Conservation (phyloP, 1,284 basidiomycete species). For the Cystobasidium pallidum region DNA sequence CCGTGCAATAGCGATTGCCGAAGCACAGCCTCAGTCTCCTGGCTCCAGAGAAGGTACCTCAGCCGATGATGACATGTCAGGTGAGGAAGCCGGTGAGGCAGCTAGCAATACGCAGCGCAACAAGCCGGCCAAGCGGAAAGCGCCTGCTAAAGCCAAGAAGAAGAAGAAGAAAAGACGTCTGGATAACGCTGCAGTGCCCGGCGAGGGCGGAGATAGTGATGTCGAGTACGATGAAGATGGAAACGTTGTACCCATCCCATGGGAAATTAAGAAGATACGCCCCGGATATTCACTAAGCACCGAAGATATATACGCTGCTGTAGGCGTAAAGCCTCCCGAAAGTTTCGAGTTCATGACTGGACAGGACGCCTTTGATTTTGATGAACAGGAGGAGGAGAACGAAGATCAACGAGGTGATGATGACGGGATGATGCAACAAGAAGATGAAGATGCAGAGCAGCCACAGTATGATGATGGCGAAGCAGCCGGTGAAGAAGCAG, state of each 20-base stretch:
- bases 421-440: background rate
- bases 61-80: background rate
- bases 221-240: conserved; percentile 8
- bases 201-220: conserved; percentile 3
- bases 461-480: conserved; percentile 1
- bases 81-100: background rate
- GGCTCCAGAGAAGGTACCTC: background rate
- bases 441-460: conserved; percentile 9
- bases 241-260: background rate
- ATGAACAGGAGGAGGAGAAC: background rate
- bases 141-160: background rate
- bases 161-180: conserved; percentile 1
- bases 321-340: conserved; percentile 1
- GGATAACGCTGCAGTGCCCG: background rate
- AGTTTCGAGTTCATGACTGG: conserved; percentile 14
- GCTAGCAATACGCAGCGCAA: background rate
- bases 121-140: conserved; percentile 23
- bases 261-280: conserved; percentile 15
- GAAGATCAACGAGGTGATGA: background rate
- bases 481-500: conserved; percentile 5
- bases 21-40: background rate
- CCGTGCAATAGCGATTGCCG: background rate
- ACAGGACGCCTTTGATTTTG: conserved; percentile 10
- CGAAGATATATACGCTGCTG: conserved; percentile 19
- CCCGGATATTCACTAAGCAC: conserved; percentile 25